These are phyloP conservation scores for Colletotrichum destructivum DNA, from an alignment of 2,329 filamentous ascomycete genomes.

Conservation along the genomic window DNA sequence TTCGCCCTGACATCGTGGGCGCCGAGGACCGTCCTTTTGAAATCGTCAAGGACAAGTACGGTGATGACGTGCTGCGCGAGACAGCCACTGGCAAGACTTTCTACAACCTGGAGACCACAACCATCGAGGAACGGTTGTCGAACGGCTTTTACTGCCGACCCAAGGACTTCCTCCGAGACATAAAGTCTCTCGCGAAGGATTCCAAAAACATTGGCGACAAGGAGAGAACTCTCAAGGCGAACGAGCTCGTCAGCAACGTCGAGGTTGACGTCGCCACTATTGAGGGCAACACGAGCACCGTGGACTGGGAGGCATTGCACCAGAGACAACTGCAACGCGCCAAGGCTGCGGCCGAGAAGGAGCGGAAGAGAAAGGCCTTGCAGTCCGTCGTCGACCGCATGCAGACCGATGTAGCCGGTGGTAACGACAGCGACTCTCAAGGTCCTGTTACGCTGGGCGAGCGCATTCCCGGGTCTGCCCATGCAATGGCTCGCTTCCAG, in stretches of 20 bases:
- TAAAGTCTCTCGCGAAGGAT: conserved; percentile 88
- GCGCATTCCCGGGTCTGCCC: conserved; percentile 68
- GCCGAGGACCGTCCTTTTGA: conserved; percentile 81
- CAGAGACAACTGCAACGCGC: conserved; percentile 78
- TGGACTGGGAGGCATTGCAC: conserved; percentile 89
- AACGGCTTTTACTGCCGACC: conserved; percentile 97
- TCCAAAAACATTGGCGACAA: conserved; percentile 86
- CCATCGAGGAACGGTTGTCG: conserved; percentile 95
- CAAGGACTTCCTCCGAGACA: conserved; percentile 90
- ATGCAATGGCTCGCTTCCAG: conserved; percentile 68
- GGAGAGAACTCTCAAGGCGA: conserved; percentile 87
- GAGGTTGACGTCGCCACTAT: conserved; percentile 91
- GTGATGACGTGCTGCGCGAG: conserved; percentile 82
- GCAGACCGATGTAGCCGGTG: conserved; percentile 65
- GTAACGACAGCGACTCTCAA: conserved; percentile 68
- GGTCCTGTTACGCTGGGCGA: conserved; percentile 76
- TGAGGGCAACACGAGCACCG: conserved; percentile 75
- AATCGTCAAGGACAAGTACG: conserved; percentile 84
- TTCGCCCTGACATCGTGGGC: conserved; percentile 70
- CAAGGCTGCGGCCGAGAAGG: conserved; percentile 71
- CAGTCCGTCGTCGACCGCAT: conserved; percentile 68
- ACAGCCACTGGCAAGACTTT: conserved; percentile 86
- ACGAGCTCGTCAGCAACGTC: conserved; percentile 92
- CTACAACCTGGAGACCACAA: conserved; percentile 94
- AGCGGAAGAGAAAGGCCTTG: conserved; percentile 73